phyloP scores from a whole-genome alignment of 768 basidiomycete genomes.

The Pleurotus djamor region DNA sequence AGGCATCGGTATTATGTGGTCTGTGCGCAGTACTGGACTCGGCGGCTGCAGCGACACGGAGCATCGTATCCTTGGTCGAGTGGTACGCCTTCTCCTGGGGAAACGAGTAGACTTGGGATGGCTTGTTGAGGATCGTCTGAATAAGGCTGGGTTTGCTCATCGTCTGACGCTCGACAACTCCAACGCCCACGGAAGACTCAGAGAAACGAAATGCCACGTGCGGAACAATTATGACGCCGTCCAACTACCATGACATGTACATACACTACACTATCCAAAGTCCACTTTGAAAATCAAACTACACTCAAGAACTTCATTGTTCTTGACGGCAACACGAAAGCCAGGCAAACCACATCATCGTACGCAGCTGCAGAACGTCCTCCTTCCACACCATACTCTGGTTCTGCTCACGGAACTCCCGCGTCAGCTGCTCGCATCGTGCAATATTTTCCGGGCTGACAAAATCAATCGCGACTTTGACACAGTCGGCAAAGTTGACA shows the following conservation, averaged over 20 bases:
- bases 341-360: slow-evolving; percentile 96
- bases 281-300: too few species aligned
- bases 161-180: slow-evolving; percentile 21
- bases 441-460: slow-evolving; percentile 91
- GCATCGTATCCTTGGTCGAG: slow-evolving; percentile 48
- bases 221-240: background rate
- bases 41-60: slow-evolving; percentile 39
- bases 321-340: slow-evolving; percentile 55
- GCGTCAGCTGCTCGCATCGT: slow-evolving; percentile 81
- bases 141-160: slow-evolving; percentile 59
- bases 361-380: slow-evolving; percentile 87
- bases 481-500: slow-evolving; percentile 89
- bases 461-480: slow-evolving; percentile 95
- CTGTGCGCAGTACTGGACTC: slow-evolving; percentile 14
- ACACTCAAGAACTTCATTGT: background rate
- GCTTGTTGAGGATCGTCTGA: slow-evolving; percentile 59
- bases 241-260: too few species aligned
- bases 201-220: background rate
- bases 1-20: background rate
- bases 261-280: too few species aligned
- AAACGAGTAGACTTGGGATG: slow-evolving; percentile 60
- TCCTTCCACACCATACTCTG: slow-evolving; percentile 89
- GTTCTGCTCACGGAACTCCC: slow-evolving; percentile 90
- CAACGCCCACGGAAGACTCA: background rate
- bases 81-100: slow-evolving; percentile 44